phyloP scores from a whole-genome alignment of 441 rosid species.

The Jatropha podagrica region DNA sequence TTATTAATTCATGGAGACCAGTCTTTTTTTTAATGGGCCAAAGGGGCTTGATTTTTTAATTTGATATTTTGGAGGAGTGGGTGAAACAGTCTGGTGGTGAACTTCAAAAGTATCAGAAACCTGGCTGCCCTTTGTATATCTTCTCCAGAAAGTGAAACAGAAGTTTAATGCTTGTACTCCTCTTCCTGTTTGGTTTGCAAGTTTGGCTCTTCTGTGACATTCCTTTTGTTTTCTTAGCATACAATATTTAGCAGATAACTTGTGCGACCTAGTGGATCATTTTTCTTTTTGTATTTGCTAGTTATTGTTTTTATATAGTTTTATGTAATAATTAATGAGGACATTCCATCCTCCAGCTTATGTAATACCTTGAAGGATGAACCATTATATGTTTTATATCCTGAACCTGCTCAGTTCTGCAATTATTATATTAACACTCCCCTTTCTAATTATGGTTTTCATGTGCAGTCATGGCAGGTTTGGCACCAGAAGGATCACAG shows the following conservation, averaged over 20 bases:
- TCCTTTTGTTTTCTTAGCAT: not conserved
- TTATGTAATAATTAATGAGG: not conserved
- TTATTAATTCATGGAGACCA: not conserved
- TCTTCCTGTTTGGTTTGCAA: slow-evolving; percentile 47
- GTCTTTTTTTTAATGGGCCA: not conserved
- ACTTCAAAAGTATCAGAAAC: slow-evolving; percentile 29
- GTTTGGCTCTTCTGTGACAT: slow-evolving; percentile 73
- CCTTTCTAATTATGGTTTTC: not conserved
- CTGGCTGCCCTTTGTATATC: slow-evolving; percentile 29
- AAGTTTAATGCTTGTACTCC: slow-evolving; percentile 66
- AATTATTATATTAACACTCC: not conserved
- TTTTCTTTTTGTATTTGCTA: not conserved
- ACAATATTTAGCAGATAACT: not conserved
- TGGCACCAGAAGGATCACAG: slow-evolving; percentile 71
- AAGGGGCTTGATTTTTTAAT: not conserved
- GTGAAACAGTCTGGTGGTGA: slow-evolving; percentile 33
- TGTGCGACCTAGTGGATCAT: not conserved
- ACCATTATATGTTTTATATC: not conserved
- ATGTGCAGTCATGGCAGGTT: slow-evolving; percentile 70
- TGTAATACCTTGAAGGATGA: too few species aligned
- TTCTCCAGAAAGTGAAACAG: slow-evolving; percentile 51
- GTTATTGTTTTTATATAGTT: not conserved
- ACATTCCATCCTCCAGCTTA: not conserved
- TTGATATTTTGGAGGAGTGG: slow-evolving; percentile 38
- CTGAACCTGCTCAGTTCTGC: not conserved